These are phyloP conservation scores for Amanita polypyramis DNA, from an alignment of 768 basidiomycete species.

Conservation along the genomic window DNA sequence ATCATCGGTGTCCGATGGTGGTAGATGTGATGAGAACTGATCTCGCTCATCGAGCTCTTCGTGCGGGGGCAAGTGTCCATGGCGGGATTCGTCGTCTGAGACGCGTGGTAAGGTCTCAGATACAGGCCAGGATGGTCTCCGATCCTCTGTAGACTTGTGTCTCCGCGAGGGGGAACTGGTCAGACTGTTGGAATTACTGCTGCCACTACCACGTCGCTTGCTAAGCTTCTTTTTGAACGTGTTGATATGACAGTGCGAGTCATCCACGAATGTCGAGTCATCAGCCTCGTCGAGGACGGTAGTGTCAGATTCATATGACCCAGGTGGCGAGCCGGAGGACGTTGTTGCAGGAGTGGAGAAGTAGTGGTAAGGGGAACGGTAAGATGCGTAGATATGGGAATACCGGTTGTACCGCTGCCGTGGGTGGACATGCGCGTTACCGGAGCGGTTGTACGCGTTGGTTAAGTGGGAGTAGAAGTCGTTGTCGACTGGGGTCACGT, in stretches of 20 bases:
- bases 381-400: constrained; percentile 7
- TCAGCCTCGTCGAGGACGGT: constrained; percentile 21
- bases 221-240: constrained; percentile 12
- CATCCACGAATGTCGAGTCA: constrained; percentile 16
- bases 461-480: constrained; percentile 9
- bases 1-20: neutral
- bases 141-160: constrained; percentile 6
- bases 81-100: neutral
- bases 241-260: constrained; percentile 13
- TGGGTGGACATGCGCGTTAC: constrained; percentile 9
- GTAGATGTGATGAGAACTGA: neutral
- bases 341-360: constrained; percentile 13
- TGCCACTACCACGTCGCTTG: constrained; percentile 9
- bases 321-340: constrained; percentile 15
- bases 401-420: constrained; percentile 7
- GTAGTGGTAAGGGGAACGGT: constrained; percentile 9
- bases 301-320: constrained; percentile 19
- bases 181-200: constrained; percentile 1
- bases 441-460: constrained; percentile 7
- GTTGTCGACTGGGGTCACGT: constrained; percentile 13
- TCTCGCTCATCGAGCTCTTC: constrained; percentile 5
- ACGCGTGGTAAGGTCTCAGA: constrained; percentile 3
- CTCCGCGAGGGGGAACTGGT: constrained; percentile 7
- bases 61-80: constrained; percentile 1
- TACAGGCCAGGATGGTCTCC: constrained; percentile 2